Conservation (phyloP, 345 rosid species). For the Corchorus olitorius region DNA sequence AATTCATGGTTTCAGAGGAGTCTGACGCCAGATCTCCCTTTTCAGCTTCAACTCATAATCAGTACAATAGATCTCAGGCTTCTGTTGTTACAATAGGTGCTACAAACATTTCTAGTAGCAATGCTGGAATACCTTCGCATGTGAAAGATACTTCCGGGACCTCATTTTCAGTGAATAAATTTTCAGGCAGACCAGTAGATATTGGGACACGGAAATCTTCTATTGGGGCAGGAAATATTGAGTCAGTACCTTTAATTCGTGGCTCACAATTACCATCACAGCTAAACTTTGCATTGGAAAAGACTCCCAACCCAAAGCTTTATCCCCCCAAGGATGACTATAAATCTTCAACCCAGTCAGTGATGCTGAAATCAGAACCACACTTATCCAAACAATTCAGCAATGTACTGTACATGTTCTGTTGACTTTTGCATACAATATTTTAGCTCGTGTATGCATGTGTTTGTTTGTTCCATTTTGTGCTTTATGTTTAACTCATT, state of each 20-base stretch:
- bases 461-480: background rate
- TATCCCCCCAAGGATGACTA: conserved; percentile 37
- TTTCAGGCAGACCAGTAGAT: conserved; percentile 37
- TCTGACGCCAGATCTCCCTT: conserved; percentile 34
- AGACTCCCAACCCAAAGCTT: conserved; percentile 45
- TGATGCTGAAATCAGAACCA: conserved; percentile 50
- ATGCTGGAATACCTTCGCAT: conserved; percentile 44
- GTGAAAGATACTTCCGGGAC: conserved; percentile 35
- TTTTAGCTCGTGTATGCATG: conserved; percentile 9
- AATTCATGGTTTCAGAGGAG: conserved; percentile 32
- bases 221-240: conserved; percentile 48
- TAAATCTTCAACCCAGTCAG: conserved; percentile 39
- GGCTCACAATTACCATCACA: conserved; percentile 52
- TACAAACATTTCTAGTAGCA: conserved; percentile 14
- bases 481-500: background rate
- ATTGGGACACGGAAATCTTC: conserved; percentile 33
- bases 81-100: conserved; percentile 19
- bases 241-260: conserved; percentile 59
- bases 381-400: conserved; percentile 68
- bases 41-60: conserved; percentile 35
- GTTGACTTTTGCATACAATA: background rate
- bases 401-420: conserved; percentile 54
- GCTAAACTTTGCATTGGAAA: conserved; percentile 51
- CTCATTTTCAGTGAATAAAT: conserved; percentile 29
- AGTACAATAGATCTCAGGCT: conserved; percentile 38